Conservation (phyloP, 1,284 basidiomycete species). For the Sanghuangporus weigelae region DNA sequence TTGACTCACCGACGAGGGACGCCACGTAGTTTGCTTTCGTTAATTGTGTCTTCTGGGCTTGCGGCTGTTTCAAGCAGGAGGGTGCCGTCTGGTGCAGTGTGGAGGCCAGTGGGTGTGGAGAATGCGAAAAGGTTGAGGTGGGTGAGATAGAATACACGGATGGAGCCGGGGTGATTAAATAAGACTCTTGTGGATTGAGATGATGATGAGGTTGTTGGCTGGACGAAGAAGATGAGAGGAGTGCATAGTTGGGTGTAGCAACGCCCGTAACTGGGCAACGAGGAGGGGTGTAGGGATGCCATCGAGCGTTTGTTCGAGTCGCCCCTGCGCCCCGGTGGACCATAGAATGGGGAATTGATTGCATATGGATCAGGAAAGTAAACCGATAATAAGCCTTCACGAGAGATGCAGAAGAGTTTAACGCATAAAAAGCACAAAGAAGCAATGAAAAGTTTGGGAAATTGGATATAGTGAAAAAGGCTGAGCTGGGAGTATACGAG, state of each 20-base stretch:
- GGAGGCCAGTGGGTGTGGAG: constrained; percentile 35
- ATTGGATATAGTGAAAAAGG: neutral
- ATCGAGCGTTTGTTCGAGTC: constrained; percentile 16
- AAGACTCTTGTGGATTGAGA: constrained; percentile 39
- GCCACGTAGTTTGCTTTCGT: constrained; percentile 59
- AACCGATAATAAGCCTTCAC: constrained; percentile 6
- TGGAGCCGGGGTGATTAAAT: constrained; percentile 57
- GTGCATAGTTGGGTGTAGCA: constrained; percentile 20
- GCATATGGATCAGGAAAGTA: constrained; percentile 10
- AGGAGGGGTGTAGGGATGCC: constrained; percentile 19
- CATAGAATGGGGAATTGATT: constrained; percentile 17
- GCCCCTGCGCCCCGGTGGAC: constrained; percentile 18
- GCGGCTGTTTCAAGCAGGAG: constrained; percentile 31
- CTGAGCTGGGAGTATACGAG: constrained; percentile 2
- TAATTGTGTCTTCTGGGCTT: constrained; percentile 32
- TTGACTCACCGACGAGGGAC: constrained; percentile 59
- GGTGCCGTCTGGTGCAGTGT: constrained; percentile 27
- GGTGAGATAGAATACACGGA: constrained; percentile 45
- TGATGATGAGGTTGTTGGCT: constrained; percentile 28
- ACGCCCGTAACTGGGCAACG: constrained; percentile 6
- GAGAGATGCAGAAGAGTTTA: constrained; percentile 5
- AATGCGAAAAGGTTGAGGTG: constrained; percentile 26
- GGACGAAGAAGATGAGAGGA: constrained; percentile 30
- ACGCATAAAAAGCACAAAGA: constrained; percentile 6
- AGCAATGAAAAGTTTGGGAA: neutral